These are phyloP conservation scores for Blastomyces silverae DNA, from an alignment of 2,329 filamentous ascomycete species.

Conservation along the genomic window DNA sequence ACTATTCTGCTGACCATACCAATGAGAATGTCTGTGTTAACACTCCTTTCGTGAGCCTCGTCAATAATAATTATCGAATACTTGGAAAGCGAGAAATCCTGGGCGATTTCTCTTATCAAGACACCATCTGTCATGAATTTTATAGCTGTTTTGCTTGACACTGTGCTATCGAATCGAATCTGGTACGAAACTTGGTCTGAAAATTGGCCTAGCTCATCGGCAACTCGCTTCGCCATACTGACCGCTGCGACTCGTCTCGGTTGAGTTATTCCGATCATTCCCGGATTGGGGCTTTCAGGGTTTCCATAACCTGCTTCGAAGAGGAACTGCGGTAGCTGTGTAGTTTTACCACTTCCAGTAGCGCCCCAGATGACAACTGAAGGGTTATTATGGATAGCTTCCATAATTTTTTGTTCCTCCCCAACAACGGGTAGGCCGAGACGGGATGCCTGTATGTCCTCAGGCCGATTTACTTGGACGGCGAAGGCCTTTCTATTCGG, in stretches of 20 bases:
- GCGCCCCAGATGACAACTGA: constrained; percentile 88
- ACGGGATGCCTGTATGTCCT: constrained; percentile 70
- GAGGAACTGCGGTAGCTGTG: constrained; percentile 91
- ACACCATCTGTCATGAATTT: constrained; percentile 99
- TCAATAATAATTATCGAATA: constrained; percentile 95
- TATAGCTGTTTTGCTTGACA: constrained; percentile 71
- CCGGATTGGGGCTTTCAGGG: constrained; percentile 68
- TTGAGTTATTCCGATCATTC: constrained; percentile 92
- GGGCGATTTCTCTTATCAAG: constrained; percentile 78
- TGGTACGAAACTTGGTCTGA: constrained; percentile 80
- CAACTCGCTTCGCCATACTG: constrained; percentile 91
- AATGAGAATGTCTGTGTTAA: constrained; percentile 97
- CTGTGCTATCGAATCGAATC: constrained; percentile 87
- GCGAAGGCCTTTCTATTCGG: constrained; percentile 65
- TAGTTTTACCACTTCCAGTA: constrained; percentile 96
- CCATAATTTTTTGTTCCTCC: constrained; percentile 97
- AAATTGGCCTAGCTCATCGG: constrained; percentile 71
- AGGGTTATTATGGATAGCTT: constrained; percentile 86
- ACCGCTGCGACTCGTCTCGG: constrained; percentile 91
- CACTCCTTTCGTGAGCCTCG: constrained; percentile 92
- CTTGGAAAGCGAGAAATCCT: constrained; percentile 79
- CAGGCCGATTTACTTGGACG: constrained; percentile 61
- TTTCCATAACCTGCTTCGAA: constrained; percentile 90
- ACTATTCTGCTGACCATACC: constrained; percentile 94
- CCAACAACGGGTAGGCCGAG: constrained; percentile 81